Evolutionary conservation across 768 basidiomycete genomes (phyloP).

Genomic region (Pleurotus salmoneostramineus): DNA sequence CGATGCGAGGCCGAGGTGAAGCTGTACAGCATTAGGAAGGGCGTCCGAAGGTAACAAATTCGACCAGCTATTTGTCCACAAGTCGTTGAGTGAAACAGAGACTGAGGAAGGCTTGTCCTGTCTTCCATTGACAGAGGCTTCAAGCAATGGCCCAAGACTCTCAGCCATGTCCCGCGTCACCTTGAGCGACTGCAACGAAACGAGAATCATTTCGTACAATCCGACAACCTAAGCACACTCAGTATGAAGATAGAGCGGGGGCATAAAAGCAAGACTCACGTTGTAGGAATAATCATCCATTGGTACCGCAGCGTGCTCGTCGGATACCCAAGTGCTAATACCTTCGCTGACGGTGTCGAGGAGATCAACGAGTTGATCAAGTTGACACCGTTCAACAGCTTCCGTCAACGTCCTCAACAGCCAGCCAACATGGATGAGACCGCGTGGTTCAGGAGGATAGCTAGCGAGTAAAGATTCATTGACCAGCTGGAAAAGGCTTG

Average conservation of each 20-base stretch:
- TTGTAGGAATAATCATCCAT: conserved; percentile 56
- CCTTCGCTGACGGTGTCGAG: conserved; percentile 52
- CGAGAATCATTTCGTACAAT: conserved; percentile 57
- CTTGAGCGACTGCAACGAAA: conserved; percentile 47
- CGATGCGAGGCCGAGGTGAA: conserved; percentile 13
- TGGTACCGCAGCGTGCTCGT: conserved; percentile 47
- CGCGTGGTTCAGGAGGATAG: conserved; percentile 62
- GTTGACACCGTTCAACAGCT: conserved; percentile 53
- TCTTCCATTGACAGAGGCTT: conserved; percentile 54
- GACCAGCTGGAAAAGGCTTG: conserved; percentile 51
- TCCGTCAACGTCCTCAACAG: conserved; percentile 51
- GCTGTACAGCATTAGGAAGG: conserved; percentile 49
- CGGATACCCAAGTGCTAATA: conserved; percentile 58
- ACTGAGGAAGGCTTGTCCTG: conserved; percentile 39
- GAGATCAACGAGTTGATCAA: conserved; percentile 37
- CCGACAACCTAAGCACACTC: conserved; percentile 45
- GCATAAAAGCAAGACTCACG: conserved; percentile 29
- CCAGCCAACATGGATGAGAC: conserved; percentile 57
- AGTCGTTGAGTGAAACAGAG: conserved; percentile 52
- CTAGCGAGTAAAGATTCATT: conserved; percentile 54
- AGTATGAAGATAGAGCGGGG: background rate
- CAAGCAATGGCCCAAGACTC: conserved; percentile 46
- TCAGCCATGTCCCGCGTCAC: conserved; percentile 35
- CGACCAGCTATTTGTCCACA: conserved; percentile 54
- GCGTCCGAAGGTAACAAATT: conserved; percentile 37